Evolutionary conservation across 305 asterid genomes (phyloP).

Genomic region (Nicotiana rustica): DNA sequence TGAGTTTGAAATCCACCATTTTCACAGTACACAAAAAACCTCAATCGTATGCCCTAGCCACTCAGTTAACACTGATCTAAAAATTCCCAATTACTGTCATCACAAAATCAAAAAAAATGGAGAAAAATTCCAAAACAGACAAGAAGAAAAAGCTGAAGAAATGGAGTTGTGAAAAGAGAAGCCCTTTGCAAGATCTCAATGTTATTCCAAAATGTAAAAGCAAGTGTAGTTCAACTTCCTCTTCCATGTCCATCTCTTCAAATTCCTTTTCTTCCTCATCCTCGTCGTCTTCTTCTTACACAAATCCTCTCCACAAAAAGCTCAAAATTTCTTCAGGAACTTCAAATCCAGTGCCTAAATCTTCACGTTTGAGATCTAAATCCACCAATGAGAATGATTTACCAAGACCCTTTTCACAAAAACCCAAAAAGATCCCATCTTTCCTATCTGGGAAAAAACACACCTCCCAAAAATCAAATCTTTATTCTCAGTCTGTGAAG

Average conservation of each 20-base stretch:
- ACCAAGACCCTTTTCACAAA: constrained; percentile 38
- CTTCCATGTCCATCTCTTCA: constrained; percentile 39
- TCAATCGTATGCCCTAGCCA: constrained; percentile 6
- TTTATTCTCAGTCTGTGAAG: constrained; percentile 38
- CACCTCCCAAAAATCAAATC: constrained; percentile 35
- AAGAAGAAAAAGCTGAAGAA: constrained; percentile 39
- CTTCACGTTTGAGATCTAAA: constrained; percentile 42
- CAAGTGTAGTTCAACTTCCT: constrained; percentile 32
- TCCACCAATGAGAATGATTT: constrained; percentile 38
- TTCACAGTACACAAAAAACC: neutral
- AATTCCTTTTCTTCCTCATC: constrained; percentile 16
- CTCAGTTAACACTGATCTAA: neutral
- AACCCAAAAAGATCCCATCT: constrained; percentile 39
- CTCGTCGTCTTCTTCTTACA: constrained; percentile 36
- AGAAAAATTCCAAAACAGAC: neutral
- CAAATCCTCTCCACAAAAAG: constrained; percentile 24
- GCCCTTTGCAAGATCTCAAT: constrained; percentile 46
- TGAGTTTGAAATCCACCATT: constrained; percentile 1
- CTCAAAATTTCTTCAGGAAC: constrained; percentile 33
- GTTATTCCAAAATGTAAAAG: constrained; percentile 31
- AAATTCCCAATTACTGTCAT: neutral
- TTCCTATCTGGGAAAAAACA: constrained; percentile 38
- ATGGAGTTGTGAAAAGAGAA: constrained; percentile 39
- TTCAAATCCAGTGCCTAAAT: constrained; percentile 29
- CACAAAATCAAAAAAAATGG: constrained; percentile 19